Percentiles rank a stretch among this genome's conserved stretches.
Conservation (phyloP, 2,329 filamentous ascomycete genomes). For the Endoconidiophora polonica region DNA sequence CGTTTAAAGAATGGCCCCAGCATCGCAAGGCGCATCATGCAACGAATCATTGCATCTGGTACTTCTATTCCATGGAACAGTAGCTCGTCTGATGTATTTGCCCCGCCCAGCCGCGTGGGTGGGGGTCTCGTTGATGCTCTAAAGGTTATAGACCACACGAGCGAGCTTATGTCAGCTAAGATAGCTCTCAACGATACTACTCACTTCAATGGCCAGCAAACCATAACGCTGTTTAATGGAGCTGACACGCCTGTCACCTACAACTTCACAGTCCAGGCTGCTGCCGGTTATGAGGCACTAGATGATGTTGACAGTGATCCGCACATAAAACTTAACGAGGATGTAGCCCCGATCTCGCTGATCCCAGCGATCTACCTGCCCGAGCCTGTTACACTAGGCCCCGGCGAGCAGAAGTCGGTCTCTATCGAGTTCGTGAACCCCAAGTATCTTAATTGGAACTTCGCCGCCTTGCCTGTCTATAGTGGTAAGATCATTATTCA, state of each 20-base stretch:
- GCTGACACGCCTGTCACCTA: conserved; percentile 25
- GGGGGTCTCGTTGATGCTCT: conserved; percentile 31
- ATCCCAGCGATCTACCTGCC: conserved; percentile 11
- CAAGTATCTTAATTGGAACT: conserved; percentile 15
- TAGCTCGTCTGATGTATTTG: conserved; percentile 17
- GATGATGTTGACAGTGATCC: conserved; percentile 5
- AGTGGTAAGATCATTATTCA: conserved; percentile 27
- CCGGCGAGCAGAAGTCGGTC: conserved; percentile 17
- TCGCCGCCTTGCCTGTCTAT: conserved; percentile 25
- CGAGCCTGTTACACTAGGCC: conserved; percentile 14
- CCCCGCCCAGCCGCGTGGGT: conserved; percentile 22
- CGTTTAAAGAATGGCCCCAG: conserved; percentile 18
- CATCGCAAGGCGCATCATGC: neutral
- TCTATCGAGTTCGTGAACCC: conserved; percentile 14
- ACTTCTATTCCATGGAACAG: conserved; percentile 7
- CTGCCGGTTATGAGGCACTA: conserved; percentile 25
- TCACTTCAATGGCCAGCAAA: conserved; percentile 23
- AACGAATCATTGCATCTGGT: conserved; percentile 8
- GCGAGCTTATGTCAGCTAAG: conserved; percentile 24
- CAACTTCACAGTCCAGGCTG: conserved; percentile 23
- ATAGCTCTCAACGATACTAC: conserved; percentile 34
- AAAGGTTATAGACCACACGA: conserved; percentile 26
- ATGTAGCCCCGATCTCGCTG: conserved; percentile 5
- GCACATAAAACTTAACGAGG: conserved; percentile 2
- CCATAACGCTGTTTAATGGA: conserved; percentile 27